These are phyloP conservation scores for Colletotrichum sp. DNA, from an alignment of 2,329 filamentous ascomycete genomes.

Conservation along the genomic window DNA sequence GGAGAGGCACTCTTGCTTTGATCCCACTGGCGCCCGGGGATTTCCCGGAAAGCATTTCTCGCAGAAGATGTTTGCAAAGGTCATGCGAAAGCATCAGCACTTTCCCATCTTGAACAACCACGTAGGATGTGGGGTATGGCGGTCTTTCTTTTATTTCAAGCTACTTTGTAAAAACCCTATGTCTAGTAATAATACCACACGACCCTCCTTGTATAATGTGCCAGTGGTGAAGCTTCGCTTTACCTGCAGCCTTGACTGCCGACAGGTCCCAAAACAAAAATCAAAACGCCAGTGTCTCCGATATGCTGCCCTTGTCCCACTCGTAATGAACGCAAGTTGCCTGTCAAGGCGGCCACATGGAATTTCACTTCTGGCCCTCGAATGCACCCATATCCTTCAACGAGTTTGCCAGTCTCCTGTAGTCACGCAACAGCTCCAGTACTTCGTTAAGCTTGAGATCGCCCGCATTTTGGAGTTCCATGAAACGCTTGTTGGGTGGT, in stretches of 20 bases:
- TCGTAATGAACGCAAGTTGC: neutral
- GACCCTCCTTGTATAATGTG: neutral
- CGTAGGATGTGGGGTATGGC: neutral
- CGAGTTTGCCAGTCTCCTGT: constrained; percentile 71
- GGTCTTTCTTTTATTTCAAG: neutral
- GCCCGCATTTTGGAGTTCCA: constrained; percentile 72
- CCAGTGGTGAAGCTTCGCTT: neutral
- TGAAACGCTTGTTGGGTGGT: constrained; percentile 74
- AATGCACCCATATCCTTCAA: constrained; percentile 69
- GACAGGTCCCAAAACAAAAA: neutral
- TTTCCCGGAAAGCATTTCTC: neutral
- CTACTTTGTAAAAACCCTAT: neutral
- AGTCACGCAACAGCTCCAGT: constrained; percentile 73
- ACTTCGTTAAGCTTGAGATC: constrained; percentile 79
- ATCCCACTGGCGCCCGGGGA: neutral
- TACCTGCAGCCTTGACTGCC: neutral
- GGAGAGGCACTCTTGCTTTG: neutral
- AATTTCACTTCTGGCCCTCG: constrained; percentile 41
- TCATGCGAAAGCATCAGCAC: neutral
- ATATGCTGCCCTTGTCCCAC: constrained; percentile 1
- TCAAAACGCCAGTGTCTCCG: constrained; percentile 14
- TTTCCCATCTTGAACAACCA: neutral
- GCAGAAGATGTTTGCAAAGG: neutral
- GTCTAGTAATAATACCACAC: neutral
- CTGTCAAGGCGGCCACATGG: neutral